Evolutionary conservation across 495 filamentous ascomycete species (phyloP).

Genomic region (Thozetella sp.): DNA sequence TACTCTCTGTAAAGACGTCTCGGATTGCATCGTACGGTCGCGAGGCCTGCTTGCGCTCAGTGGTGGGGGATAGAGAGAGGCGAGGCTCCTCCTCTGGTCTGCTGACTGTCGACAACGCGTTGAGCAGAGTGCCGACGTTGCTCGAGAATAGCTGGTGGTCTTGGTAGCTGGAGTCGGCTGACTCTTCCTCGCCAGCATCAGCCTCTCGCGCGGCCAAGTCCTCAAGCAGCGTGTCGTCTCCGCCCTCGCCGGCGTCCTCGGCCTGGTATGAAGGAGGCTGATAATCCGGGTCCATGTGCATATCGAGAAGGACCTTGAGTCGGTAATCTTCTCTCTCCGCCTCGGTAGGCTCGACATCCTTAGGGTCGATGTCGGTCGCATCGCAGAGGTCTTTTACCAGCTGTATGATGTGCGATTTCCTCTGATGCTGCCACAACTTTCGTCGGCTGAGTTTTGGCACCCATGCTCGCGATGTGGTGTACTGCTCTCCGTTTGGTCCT

Average conservation of each 20-base stretch:
- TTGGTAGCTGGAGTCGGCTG: not conserved
- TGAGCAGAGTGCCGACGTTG: slow-evolving; percentile 11
- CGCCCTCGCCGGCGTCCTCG: not conserved
- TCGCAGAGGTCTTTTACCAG: slow-evolving; percentile 25
- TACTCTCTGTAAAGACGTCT: slow-evolving; percentile 40
- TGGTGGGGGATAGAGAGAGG: slow-evolving; percentile 7
- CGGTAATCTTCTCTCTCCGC: slow-evolving; percentile 32
- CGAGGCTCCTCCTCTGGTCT: slow-evolving; percentile 21
- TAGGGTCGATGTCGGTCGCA: slow-evolving; percentile 26
- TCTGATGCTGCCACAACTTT: not conserved
- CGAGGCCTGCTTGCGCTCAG: slow-evolving; percentile 24
- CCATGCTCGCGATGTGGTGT: not conserved
- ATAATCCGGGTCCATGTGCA: slow-evolving; percentile 24
- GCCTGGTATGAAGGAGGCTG: not conserved
- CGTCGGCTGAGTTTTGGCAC: not conserved
- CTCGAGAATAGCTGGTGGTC: not conserved
- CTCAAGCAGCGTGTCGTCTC: not conserved
- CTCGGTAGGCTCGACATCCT: slow-evolving; percentile 31
- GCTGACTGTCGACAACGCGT: slow-evolving; percentile 15
- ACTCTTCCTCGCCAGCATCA: not conserved
- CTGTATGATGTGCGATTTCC: not conserved
- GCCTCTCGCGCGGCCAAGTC: not conserved
- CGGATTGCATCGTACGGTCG: slow-evolving; percentile 50
- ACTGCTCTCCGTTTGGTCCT: slow-evolving; percentile 17
- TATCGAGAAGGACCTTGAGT: slow-evolving; percentile 14